Evolutionary conservation across 129 eudicot genomes (phyloP).

Genomic region (Saposhnikovia divaricata): DNA sequence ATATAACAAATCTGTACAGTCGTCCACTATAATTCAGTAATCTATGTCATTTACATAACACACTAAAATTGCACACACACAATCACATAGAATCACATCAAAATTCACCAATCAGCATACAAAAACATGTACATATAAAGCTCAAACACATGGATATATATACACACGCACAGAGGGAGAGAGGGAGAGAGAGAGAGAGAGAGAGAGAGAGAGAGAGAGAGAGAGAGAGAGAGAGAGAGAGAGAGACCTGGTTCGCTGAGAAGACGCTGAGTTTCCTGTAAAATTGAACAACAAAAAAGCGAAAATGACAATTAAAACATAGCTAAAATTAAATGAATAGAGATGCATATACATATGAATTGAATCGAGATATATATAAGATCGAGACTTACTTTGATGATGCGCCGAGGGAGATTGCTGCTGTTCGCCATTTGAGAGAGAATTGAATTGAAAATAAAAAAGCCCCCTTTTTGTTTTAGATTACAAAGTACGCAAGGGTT

Average conservation of each 20-base stretch:
- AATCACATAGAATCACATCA: not conserved
- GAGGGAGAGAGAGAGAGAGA: not conserved
- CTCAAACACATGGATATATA: too few species aligned
- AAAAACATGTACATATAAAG: not conserved
- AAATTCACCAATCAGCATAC: not conserved
- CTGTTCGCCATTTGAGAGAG: conserved; percentile 59
- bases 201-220: not conserved
- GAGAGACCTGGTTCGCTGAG: conserved; percentile 89
- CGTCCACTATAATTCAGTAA: not conserved
- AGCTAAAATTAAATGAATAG: not conserved
- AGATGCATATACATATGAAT: not conserved
- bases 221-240: not conserved
- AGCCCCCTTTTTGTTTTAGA: not conserved
- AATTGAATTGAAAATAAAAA: conserved; percentile 14
- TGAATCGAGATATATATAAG: not conserved
- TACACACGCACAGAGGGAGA: not conserved
- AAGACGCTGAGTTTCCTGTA: conserved; percentile 95
- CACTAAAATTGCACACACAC: not conserved
- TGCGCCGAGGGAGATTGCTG: conserved; percentile 90
- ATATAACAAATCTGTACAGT: not conserved
- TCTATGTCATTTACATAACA: not conserved
- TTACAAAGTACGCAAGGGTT: conserved; percentile 26
- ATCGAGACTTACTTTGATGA: conserved; percentile 66
- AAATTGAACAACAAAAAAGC: conserved; percentile 11
- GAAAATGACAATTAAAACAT: not conserved